phyloP scores from a whole-genome alignment of 1,284 basidiomycete genomes.

The Ganoderma meredithae region DNA sequence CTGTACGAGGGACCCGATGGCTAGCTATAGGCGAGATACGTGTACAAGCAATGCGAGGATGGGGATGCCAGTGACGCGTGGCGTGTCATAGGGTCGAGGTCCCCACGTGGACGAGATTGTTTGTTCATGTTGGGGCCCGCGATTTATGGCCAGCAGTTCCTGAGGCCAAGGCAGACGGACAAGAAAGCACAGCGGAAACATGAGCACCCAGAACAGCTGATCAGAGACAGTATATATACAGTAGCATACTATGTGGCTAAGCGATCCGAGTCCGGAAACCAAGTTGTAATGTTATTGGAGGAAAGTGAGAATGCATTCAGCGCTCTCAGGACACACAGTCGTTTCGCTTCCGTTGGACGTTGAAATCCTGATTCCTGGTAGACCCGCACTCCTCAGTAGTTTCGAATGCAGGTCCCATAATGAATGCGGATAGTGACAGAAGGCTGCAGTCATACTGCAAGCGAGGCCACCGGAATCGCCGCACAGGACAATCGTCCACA shows the following conservation, averaged over 20 bases:
- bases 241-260: not conserved
- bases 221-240: not conserved
- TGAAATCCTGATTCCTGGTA: not conserved
- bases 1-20: conserved; percentile 11
- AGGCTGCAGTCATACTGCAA: not conserved
- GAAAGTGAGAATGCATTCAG: not conserved
- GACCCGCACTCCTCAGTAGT: not conserved
- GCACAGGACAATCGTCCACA: not conserved
- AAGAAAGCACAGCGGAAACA: too few relatives aligned
- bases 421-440: not conserved
- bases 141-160: conserved; percentile 20
- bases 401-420: not conserved
- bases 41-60: conserved; percentile 26
- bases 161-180: too few relatives aligned
- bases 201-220: not conserved
- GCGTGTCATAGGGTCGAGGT: conserved; percentile 23
- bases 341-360: too few relatives aligned
- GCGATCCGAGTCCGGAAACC: too few relatives aligned
- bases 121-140: conserved; percentile 35
- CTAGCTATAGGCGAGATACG: conserved; percentile 23
- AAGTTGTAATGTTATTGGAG: not conserved
- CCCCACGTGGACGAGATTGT: conserved; percentile 31
- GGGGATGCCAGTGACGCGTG: conserved; percentile 19
- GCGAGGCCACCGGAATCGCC: not conserved
- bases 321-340: not conserved